Percentiles rank a stretch among this genome's conserved stretches.
Conservation (phyloP, 192 early-diverging fungal species). For the Coemansia sp. region DNA sequence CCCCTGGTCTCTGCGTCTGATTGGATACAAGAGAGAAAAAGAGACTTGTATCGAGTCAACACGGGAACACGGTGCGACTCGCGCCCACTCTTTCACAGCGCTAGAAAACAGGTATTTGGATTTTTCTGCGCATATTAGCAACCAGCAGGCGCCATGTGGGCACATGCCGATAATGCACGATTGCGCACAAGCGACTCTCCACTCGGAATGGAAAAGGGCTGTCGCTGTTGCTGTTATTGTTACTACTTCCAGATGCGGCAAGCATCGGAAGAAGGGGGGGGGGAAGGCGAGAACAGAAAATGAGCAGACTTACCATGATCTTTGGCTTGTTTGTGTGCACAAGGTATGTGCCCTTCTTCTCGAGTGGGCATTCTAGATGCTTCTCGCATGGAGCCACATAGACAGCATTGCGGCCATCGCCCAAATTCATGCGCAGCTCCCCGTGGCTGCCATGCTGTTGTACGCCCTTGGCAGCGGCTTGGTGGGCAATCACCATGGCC, state of each 20-base stretch:
- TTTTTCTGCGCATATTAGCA: no score
- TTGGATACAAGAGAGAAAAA: background rate
- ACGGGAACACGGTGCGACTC: background rate
- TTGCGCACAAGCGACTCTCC: slow-evolving; percentile 1
- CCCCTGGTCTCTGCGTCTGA: background rate
- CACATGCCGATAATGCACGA: slow-evolving; percentile 14
- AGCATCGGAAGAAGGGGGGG: background rate
- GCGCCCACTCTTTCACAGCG: no score
- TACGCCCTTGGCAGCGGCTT: slow-evolving; percentile 23
- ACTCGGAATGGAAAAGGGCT: no score
- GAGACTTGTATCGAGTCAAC: background rate
- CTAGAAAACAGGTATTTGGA: no score
- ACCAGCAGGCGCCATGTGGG: background rate
- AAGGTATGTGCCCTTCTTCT: slow-evolving; percentile 51
- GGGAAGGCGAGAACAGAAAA: background rate
- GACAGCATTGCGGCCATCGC: slow-evolving; percentile 46
- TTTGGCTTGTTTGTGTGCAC: slow-evolving; percentile 50
- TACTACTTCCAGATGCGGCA: background rate
- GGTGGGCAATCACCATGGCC: slow-evolving; percentile 29
- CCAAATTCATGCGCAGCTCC: slow-evolving; percentile 53
- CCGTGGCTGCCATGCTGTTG: slow-evolving; percentile 20
- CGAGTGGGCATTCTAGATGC: slow-evolving; percentile 46
- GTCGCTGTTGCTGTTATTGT: no score
- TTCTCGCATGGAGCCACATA: slow-evolving; percentile 54
- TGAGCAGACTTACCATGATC: slow-evolving; percentile 47